Evolutionary conservation across 1,284 basidiomycete species (phyloP).

Genomic region (Ustilago tritici): DNA sequence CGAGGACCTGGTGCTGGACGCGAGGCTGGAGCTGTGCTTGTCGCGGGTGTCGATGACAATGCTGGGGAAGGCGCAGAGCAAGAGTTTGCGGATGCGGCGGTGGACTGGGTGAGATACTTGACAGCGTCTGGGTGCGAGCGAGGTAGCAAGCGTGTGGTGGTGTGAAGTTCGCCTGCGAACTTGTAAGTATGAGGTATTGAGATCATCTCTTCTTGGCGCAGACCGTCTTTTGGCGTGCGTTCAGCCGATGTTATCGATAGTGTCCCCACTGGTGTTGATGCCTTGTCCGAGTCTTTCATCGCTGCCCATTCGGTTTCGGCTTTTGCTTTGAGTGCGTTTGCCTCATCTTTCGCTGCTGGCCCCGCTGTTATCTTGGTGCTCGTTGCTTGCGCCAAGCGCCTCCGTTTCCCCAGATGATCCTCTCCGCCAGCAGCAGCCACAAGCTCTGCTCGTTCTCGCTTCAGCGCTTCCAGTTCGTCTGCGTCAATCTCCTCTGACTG

Average conservation of each 20-base stretch:
- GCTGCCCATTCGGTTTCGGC: constrained; percentile 34
- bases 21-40: neutral
- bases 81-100: constrained; percentile 1
- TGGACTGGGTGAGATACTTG: constrained; percentile 38
- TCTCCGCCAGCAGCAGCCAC: constrained; percentile 40
- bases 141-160: constrained; percentile 35
- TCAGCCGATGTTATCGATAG: neutral
- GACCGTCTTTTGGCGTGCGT: neutral
- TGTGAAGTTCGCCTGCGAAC: constrained; percentile 53
- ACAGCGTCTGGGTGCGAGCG: constrained; percentile 55
- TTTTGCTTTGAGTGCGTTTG: constrained; percentile 16
- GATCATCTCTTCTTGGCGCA: constrained; percentile 38
- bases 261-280: neutral
- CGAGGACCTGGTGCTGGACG: constrained; percentile 31
- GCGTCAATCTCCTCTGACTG: constrained; percentile 26
- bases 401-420: constrained; percentile 34
- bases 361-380: neutral
- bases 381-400: constrained; percentile 11
- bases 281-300: constrained; percentile 22
- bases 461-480: constrained; percentile 42
- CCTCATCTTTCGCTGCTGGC: neutral
- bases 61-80: neutral
- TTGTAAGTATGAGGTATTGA: constrained; percentile 46
- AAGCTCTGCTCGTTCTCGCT: constrained; percentile 34
- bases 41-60: constrained; percentile 9